Conservation (phyloP, 164 flowering plant genomes). For the Macadamia tetraphylla region DNA sequence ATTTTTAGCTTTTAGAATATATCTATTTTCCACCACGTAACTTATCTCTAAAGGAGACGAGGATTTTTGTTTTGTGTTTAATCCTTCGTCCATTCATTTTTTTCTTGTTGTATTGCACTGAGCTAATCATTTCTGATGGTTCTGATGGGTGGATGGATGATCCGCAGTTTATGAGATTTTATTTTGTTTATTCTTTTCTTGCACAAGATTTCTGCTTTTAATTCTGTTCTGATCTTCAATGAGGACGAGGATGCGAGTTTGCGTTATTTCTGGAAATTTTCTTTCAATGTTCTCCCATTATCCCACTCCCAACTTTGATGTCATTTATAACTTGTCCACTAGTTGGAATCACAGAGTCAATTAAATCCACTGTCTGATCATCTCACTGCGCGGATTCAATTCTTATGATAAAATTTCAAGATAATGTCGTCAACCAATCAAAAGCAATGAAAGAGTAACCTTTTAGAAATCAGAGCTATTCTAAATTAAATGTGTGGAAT, state of each 20-base stretch:
- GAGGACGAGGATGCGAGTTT: neutral
- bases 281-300: no score
- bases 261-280: neutral
- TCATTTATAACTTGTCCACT: neutral
- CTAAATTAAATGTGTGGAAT: no score
- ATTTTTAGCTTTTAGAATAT: neutral
- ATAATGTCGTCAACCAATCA: no score
- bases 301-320: no score
- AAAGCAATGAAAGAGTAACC: no score
- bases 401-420: neutral
- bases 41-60: conserved; percentile 1
- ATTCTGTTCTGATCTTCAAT: neutral
- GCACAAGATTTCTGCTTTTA: no score
- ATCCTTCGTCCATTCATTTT: neutral
- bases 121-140: neutral
- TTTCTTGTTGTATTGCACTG: neutral
- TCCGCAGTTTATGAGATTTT: no score
- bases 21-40: no score
- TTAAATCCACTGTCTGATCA: neutral
- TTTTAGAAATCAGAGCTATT: no score
- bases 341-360: neutral
- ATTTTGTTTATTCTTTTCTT: neutral
- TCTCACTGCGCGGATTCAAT: neutral
- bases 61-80: neutral
- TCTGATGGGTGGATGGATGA: no score